Base-by-base conservation (phyloP, 2,329 filamentous ascomycete species). In the Calonectria pseudoreteaudii region DNA sequence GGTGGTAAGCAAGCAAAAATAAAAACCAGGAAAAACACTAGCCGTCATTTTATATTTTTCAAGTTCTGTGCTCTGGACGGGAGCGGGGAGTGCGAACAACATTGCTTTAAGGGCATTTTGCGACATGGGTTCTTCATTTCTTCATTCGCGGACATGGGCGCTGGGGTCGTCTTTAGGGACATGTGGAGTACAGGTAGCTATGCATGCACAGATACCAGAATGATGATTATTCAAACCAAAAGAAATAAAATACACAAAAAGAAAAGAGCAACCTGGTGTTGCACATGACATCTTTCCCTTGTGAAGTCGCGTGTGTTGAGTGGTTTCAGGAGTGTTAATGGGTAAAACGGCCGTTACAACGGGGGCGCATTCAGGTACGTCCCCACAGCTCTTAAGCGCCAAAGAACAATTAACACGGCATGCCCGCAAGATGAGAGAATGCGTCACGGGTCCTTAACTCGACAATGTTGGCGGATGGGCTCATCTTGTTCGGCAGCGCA, bases 21-120 rank as follows among this genome's bases (percentile, higher is more conserved):
- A 49, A 69, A 71, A 66, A 49, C 7, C 20, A 34, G 62, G 14
- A 34, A 68, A 52, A 41, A 56, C 65, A 66, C 75, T 77, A 78
- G 75, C 70, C 62, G 66, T 30, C 30, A 74, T 72, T 62, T 72
- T 66, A 72, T 70, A 74, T 78, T 82, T 76, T 76, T 74, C 68
- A 41, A 73, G 72, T 77, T 75, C 50, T 68, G 62, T 75, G 60
- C 79, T 82, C 82, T 83, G 83, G 84, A 82, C 84, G 76, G 84
- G 84, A 71, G 83, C 84, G 83, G 78, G 83, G 79, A 79, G 72
- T 78, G 80, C 72, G 77, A 77, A 78, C 79, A 80, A 79, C 79
- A 81, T 83, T 80, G 79, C 82, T 83, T 79, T 77, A 73, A 79
- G 78, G 80, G 82, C 77, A 84, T 85, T 82, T 84, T 80, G 80